A percentile compares a stretch with the other conserved stretches of the same genome.
These are phyloP conservation scores for Exserohilum rostratum DNA, from an alignment of 2,329 filamentous ascomycete species.

Conservation along the genomic window DNA sequence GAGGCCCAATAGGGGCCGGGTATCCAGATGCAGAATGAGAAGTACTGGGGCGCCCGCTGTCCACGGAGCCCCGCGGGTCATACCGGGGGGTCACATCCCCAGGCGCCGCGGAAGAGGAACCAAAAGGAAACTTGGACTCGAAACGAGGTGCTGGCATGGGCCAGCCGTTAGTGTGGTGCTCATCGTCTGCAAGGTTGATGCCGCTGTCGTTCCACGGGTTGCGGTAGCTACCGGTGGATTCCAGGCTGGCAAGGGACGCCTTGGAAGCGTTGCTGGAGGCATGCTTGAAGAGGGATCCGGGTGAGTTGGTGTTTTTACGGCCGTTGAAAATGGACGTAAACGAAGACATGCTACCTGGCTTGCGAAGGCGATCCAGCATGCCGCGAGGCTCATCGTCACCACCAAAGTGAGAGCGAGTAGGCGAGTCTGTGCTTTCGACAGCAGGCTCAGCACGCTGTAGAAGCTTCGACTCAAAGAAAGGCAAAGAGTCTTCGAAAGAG, in stretches of 20 bases:
- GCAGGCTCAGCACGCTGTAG: conserved; percentile 88
- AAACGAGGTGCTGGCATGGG: conserved; percentile 48
- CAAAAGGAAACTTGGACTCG: conserved; percentile 70
- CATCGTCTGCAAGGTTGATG: conserved; percentile 87
- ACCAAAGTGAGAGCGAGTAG: conserved; percentile 82
- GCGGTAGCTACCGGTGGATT: conserved; percentile 93
- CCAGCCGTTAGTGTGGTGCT: conserved; percentile 58
- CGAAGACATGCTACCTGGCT: conserved; percentile 91
- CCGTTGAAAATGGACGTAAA: conserved; percentile 95
- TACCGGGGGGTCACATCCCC: conserved; percentile 86
- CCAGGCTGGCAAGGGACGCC: conserved; percentile 92
- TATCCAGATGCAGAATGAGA: conserved; percentile 98
- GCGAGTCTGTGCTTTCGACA: conserved; percentile 78
- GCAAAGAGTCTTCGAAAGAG: conserved; percentile 95
- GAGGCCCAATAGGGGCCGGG: conserved; percentile 89
- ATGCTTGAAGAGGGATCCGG: conserved; percentile 81
- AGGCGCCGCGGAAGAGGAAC: conserved; percentile 58
- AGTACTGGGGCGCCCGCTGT: conserved; percentile 90
- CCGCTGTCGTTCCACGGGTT: conserved; percentile 99
- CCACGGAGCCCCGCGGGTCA: conserved; percentile 80
- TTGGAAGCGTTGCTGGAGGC: conserved; percentile 89
- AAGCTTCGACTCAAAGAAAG: conserved; percentile 96
- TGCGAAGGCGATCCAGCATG: conserved; percentile 89
- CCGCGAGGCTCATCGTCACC: conserved; percentile 79
- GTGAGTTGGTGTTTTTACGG: conserved; percentile 86